Percentiles rank a stretch among this genome's conserved stretches.
These are phyloP conservation scores for Wallacemonas sp. DNA, from an alignment of 208 protist genomes.

Conservation along the genomic window DNA sequence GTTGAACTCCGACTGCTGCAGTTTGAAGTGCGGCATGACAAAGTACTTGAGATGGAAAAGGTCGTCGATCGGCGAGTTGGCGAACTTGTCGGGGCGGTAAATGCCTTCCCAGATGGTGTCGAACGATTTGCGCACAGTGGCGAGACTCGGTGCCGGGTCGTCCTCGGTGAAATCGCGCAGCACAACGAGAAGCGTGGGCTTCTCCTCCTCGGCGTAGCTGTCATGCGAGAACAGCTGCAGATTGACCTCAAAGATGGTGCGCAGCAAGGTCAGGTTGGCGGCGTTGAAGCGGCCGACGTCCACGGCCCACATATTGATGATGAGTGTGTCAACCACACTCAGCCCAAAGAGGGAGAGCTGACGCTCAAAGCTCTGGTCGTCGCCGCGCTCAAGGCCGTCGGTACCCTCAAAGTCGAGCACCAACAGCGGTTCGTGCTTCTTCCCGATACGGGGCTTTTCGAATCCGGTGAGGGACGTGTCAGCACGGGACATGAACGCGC, in stretches of 20 bases:
- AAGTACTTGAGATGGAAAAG: conserved; percentile 76
- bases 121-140: conserved; percentile 90
- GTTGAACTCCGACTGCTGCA: conserved; percentile 72
- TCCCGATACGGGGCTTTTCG: conserved; percentile 8
- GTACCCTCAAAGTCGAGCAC: conserved; percentile 98
- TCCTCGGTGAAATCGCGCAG: conserved; percentile 94
- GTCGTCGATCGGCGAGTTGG: conserved; percentile 53
- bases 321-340: conserved; percentile 94
- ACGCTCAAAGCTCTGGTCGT: conserved; percentile 96
- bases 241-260: conserved; percentile 96
- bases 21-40: conserved; percentile 84
- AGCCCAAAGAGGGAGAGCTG: conserved; percentile 97
- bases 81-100: conserved; percentile 61
- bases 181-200: conserved; percentile 96
- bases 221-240: conserved; percentile 94
- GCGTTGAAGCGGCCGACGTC: conserved; percentile 96
- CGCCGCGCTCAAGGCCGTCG: conserved; percentile 95
- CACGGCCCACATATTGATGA: conserved; percentile 98
- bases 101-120: conserved; percentile 93
- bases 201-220: conserved; percentile 75
- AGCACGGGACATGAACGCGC: conserved; percentile 81
- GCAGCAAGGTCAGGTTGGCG: conserved; percentile 94
- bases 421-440: conserved; percentile 52
- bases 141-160: conserved; percentile 73
- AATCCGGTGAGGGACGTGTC: conserved; percentile 28